Evolutionary conservation across 1,284 basidiomycete species (phyloP).

Genomic region (Ganoderma meredithae): DNA sequence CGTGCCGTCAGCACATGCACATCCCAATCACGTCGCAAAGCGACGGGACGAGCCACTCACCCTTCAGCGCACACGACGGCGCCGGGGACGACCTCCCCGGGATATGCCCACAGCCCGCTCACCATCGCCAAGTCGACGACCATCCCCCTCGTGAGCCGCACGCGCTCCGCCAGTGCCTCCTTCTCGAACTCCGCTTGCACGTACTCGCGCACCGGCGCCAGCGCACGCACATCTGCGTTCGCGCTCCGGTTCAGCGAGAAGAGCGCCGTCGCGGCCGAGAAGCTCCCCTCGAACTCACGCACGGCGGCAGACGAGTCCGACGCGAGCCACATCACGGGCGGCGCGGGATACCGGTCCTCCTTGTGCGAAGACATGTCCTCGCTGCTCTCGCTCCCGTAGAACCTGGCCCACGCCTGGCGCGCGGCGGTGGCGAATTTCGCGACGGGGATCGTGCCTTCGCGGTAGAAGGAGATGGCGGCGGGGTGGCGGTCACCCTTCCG

Average conservation of each 20-base stretch:
- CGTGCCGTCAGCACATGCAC: slow-evolving; percentile 8
- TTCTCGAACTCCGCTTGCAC: slow-evolving; percentile 58
- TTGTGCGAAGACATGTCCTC: slow-evolving; percentile 18
- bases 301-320: slow-evolving; percentile 61
- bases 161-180: slow-evolving; percentile 49
- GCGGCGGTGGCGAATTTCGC: slow-evolving; percentile 55
- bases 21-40: background rate
- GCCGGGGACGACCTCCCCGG: slow-evolving; percentile 54
- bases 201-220: slow-evolving; percentile 63
- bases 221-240: slow-evolving; percentile 49
- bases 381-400: slow-evolving; percentile 40
- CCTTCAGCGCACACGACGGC: slow-evolving; percentile 64
- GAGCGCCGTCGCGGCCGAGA: slow-evolving; percentile 46
- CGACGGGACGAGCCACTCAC: slow-evolving; percentile 46
- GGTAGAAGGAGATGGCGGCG: slow-evolving; percentile 52
- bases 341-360: slow-evolving; percentile 37
- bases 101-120: slow-evolving; percentile 62
- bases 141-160: slow-evolving; percentile 63
- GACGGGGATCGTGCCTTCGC: slow-evolving; percentile 54
- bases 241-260: slow-evolving; percentile 55
- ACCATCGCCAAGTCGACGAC: slow-evolving; percentile 71
- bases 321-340: slow-evolving; percentile 59
- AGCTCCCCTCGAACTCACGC: slow-evolving; percentile 50
- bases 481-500: slow-evolving; percentile 64
- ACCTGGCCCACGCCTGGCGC: slow-evolving; percentile 51